Percentiles rank a stretch among this genome's conserved stretches.
Evolutionary conservation across 805 yeast genomes (phyloP).

Genomic region (Saccharomycopsis sp.): DNA sequence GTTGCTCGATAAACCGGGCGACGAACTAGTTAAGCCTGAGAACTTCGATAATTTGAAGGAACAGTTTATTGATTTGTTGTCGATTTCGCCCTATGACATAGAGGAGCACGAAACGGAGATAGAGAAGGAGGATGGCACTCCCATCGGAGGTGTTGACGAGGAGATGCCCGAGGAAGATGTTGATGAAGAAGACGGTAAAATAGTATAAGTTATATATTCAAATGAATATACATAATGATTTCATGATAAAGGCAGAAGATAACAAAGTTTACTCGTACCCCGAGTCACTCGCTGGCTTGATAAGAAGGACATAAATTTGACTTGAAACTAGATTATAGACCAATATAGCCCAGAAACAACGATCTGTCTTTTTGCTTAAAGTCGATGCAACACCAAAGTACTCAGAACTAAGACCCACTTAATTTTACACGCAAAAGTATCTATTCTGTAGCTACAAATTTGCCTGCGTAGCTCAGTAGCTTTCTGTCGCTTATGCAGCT

Average conservation of each 20-base stretch:
- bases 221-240: background rate
- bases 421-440: too few species aligned
- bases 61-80: background rate
- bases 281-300: too few species aligned
- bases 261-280: background rate
- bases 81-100: background rate
- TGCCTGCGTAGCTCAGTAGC: too few species aligned
- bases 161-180: background rate
- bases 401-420: too few species aligned
- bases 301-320: too few species aligned
- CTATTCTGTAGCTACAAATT: too few species aligned
- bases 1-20: background rate
- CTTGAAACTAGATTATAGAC: too few species aligned
- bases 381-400: too few species aligned
- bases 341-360: too few species aligned
- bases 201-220: background rate
- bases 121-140: slow-evolving; percentile 9
- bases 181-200: slow-evolving; percentile 5
- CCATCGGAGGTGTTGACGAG: background rate
- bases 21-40: background rate
- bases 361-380: too few species aligned
- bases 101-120: slow-evolving; percentile 1
- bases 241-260: background rate
- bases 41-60: background rate
- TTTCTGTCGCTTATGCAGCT: too few species aligned